These are phyloP conservation scores for Platanus orientalis DNA, from an alignment of 164 flowering plant genomes.

Conservation along the genomic window DNA sequence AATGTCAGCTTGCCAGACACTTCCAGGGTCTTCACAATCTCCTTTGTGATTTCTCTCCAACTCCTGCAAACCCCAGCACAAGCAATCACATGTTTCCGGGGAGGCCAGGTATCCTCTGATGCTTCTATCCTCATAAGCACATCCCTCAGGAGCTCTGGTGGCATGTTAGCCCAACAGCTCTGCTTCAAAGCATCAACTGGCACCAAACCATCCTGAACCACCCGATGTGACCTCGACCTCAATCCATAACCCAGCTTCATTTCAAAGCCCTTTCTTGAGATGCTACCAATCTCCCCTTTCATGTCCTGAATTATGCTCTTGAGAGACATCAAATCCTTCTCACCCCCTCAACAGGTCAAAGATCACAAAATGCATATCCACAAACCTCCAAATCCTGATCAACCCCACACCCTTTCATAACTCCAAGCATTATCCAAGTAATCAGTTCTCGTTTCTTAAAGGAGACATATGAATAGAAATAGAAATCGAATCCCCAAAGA, in stretches of 20 bases:
- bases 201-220: conserved; percentile 44
- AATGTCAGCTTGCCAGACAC: conserved; percentile 68
- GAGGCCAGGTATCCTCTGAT: conserved; percentile 73
- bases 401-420: not conserved
- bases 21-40: conserved; percentile 69
- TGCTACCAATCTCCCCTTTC: conserved; percentile 71
- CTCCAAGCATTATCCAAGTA: not conserved
- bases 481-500: not conserved
- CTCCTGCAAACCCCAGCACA: conserved; percentile 90
- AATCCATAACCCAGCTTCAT: conserved; percentile 53
- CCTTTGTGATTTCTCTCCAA: conserved; percentile 73
- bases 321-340: conserved; percentile 34
- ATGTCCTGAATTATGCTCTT: conserved; percentile 65
- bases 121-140: conserved; percentile 65
- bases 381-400: not conserved
- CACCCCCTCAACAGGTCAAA: not conserved
- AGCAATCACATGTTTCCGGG: conserved; percentile 60
- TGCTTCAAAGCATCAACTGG: conserved; percentile 33
- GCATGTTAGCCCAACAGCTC: conserved; percentile 85
- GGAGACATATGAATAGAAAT: not conserved
- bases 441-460: not conserved
- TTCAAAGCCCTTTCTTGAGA: conserved; percentile 69
- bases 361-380: not conserved
- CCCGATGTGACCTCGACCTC: conserved; percentile 70
- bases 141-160: conserved; percentile 79